Conservation (phyloP, 1,284 basidiomycete genomes). For the Microstroma glucosiphilum region DNA sequence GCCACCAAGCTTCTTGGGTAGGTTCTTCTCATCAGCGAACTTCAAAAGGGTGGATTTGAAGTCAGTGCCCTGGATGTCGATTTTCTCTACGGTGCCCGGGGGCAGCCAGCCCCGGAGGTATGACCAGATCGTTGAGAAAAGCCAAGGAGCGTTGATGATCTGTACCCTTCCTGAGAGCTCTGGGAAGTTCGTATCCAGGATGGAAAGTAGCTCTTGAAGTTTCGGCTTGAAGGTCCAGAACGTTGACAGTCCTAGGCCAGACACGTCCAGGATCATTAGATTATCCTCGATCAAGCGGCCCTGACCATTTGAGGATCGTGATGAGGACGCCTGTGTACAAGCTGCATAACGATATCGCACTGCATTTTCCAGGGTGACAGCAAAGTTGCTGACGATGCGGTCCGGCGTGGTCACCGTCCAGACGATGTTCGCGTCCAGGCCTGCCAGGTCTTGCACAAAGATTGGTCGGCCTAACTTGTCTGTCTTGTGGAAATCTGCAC, state of each 20-base stretch:
- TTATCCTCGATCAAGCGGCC: slow-evolving; percentile 44
- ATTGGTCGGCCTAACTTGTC: slow-evolving; percentile 44
- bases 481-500: slow-evolving; percentile 39
- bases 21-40: slow-evolving; percentile 30
- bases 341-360: slow-evolving; percentile 37
- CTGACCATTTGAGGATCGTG: background rate
- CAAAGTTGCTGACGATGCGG: slow-evolving; percentile 43
- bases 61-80: slow-evolving; percentile 41
- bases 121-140: slow-evolving; percentile 43
- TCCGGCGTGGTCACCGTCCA: slow-evolving; percentile 38
- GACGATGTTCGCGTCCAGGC: slow-evolving; percentile 31
- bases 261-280: slow-evolving; percentile 45
- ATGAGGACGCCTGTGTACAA: slow-evolving; percentile 15
- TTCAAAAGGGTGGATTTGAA: slow-evolving; percentile 27
- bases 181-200: slow-evolving; percentile 46
- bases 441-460: slow-evolving; percentile 45
- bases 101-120: slow-evolving; percentile 48
- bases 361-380: slow-evolving; percentile 43
- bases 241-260: slow-evolving; percentile 37
- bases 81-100: slow-evolving; percentile 39
- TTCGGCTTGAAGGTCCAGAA: slow-evolving; percentile 40
- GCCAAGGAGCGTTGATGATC: slow-evolving; percentile 46
- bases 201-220: slow-evolving; percentile 36
- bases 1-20: slow-evolving; percentile 41
- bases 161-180: slow-evolving; percentile 44